Evolutionary conservation across 2,329 filamentous ascomycete species (phyloP).

Genomic region (Coniochaeta sp.): DNA sequence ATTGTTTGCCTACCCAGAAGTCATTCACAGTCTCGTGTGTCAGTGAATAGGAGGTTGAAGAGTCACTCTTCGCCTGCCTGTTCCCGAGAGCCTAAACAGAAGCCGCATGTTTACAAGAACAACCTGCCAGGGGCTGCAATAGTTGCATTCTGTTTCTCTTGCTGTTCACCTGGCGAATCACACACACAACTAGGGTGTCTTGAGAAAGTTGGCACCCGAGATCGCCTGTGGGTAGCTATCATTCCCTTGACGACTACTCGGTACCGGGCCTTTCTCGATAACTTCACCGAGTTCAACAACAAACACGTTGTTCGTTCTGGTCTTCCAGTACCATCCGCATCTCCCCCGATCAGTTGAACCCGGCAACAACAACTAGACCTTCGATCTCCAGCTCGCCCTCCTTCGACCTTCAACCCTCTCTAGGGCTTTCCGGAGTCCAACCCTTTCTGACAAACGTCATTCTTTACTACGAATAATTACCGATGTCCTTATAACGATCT

Average conservation of each 20-base stretch:
- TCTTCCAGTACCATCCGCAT: not conserved
- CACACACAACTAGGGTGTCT: not conserved
- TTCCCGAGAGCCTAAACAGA: slow-evolving; percentile 26
- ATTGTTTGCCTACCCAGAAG: slow-evolving; percentile 11
- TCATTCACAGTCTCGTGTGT: slow-evolving; percentile 16
- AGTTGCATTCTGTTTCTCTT: slow-evolving; percentile 22
- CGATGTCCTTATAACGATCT: slow-evolving; percentile 36
- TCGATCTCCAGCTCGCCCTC: slow-evolving; percentile 2
- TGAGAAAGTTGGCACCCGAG: not conserved
- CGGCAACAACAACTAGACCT: slow-evolving; percentile 3
- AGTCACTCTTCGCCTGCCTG: slow-evolving; percentile 41
- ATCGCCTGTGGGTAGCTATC: not conserved
- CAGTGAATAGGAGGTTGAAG: slow-evolving; percentile 28
- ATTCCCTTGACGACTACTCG: not conserved
- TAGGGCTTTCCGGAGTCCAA: slow-evolving; percentile 3
- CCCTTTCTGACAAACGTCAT: slow-evolving; percentile 14
- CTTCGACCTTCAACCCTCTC: not conserved
- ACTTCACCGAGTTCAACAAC: not conserved
- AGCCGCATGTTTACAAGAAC: slow-evolving; percentile 32
- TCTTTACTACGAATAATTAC: slow-evolving; percentile 19
- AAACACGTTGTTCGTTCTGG: not conserved
- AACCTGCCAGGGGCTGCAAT: slow-evolving; percentile 28
- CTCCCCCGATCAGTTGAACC: not conserved
- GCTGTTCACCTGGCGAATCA: slow-evolving; percentile 20
- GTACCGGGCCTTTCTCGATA: not conserved